These are phyloP conservation scores for Globisporangium rhizosaccharum DNA, from an alignment of 352 stramenopile species.

Conservation along the genomic window DNA sequence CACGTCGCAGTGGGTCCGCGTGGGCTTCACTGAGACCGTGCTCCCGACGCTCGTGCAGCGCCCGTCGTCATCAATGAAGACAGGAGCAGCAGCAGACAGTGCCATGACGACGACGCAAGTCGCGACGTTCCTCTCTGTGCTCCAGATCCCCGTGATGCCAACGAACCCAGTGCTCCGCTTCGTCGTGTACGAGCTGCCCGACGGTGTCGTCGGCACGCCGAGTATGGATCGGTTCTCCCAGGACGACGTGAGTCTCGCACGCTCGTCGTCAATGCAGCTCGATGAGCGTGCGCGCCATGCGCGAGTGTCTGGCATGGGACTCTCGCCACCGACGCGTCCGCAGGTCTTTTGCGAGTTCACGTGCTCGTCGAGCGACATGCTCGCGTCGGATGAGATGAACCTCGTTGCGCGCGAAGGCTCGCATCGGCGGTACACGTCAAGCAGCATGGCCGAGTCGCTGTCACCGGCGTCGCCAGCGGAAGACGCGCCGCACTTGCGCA, in stretches of 20 bases:
- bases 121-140: constrained; percentile 70
- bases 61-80: constrained; percentile 2
- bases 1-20: constrained; percentile 50
- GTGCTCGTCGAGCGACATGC: constrained; percentile 52
- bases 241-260: constrained; percentile 10
- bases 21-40: constrained; percentile 77
- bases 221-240: constrained; percentile 7
- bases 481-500: constrained; percentile 38
- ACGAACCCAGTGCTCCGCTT: constrained; percentile 67
- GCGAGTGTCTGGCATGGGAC: constrained; percentile 53
- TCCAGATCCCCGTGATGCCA: constrained; percentile 69
- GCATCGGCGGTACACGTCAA: constrained; percentile 28
- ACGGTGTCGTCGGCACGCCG: constrained; percentile 22
- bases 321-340: constrained; percentile 44
- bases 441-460: constrained; percentile 19
- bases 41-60: constrained; percentile 49
- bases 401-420: constrained; percentile 55
- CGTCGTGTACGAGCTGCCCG: constrained; percentile 78
- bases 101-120: constrained; percentile 26
- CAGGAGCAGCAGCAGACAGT: not conserved
- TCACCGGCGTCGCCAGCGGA: not conserved
- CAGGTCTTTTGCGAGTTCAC: constrained; percentile 84
- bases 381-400: constrained; percentile 47
- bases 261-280: constrained; percentile 44
- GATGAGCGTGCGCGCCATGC: constrained; percentile 48